Conservation (phyloP, 345 rosid genomes). For the Anastatica hierochuntica region DNA sequence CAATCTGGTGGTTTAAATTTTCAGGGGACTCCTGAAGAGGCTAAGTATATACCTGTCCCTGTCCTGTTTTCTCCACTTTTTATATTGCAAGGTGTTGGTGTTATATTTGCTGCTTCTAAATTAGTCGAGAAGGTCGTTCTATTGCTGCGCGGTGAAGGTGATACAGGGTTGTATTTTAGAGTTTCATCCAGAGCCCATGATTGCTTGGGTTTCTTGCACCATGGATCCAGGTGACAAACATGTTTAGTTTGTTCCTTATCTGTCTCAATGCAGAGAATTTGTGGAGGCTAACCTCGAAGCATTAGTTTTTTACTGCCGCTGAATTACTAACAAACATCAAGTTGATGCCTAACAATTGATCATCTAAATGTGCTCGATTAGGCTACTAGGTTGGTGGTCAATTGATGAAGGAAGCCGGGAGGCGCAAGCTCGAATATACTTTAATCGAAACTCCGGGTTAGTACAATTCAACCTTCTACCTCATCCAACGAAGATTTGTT, state of each 20-base stretch:
- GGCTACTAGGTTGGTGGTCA: conserved; percentile 99
- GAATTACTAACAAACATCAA: too few relatives aligned
- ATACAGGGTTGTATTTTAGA: conserved; percentile 62
- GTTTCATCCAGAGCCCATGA: conserved; percentile 63
- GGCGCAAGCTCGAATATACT: conserved; percentile 79
- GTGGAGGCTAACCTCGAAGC: neutral
- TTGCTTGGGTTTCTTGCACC: conserved; percentile 83
- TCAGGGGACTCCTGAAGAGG: conserved; percentile 90
- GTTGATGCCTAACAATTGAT: too few relatives aligned
- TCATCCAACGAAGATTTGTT: too few relatives aligned
- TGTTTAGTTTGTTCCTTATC: conserved; percentile 29
- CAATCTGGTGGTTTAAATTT: conserved; percentile 22
- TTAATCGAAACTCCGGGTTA: conserved; percentile 62
- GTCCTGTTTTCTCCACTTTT: conserved; percentile 79
- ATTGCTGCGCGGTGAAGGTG: conserved; percentile 58
- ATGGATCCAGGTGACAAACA: conserved; percentile 77
- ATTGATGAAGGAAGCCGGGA: conserved; percentile 92
- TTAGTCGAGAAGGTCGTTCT: conserved; percentile 67
- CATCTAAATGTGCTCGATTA: too few relatives aligned
- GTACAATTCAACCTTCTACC: conserved; percentile 14
- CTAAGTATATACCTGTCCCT: conserved; percentile 68
- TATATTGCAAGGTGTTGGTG: conserved; percentile 78
- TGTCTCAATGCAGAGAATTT: neutral
- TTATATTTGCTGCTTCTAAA: conserved; percentile 65
- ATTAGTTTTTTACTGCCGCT: neutral